Conservation (phyloP, 169 alveolate species). For the Cryptosporidium ubiquitum region DNA sequence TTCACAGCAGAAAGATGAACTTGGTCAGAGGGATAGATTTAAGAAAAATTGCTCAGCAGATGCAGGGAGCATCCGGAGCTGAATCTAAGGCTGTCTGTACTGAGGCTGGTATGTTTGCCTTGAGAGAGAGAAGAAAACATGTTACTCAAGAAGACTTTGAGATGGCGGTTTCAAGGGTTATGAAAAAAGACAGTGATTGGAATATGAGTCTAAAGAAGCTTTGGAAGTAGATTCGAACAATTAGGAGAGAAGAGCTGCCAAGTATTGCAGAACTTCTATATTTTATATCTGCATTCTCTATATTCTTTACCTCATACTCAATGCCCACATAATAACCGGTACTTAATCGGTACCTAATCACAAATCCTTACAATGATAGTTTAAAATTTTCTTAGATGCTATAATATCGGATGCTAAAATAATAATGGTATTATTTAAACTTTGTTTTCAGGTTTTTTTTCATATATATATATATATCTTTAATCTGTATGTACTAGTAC, state of each 20-base stretch:
- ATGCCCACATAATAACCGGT: neutral
- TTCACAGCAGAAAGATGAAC: slow-evolving; percentile 97
- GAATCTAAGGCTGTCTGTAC: slow-evolving; percentile 99
- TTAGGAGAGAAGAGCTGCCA: neutral
- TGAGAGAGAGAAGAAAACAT: slow-evolving; percentile 98
- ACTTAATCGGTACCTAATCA: neutral
- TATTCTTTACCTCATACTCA: neutral
- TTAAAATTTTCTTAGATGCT: neutral
- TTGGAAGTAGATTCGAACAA: slow-evolving; percentile 84
- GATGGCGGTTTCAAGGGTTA: slow-evolving; percentile 95
- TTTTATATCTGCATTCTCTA: neutral
- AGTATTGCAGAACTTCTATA: neutral
- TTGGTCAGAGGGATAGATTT: slow-evolving; percentile 96
- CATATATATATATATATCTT: no score
- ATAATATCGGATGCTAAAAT: neutral
- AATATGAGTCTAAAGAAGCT: slow-evolving; percentile 89
- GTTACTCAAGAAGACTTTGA: slow-evolving; percentile 98
- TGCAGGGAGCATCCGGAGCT: slow-evolving; percentile 98
- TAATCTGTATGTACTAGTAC: neutral
- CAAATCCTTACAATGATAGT: neutral
- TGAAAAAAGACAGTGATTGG: slow-evolving; percentile 93
- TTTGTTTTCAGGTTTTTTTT: neutral
- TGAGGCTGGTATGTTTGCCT: slow-evolving; percentile 99
- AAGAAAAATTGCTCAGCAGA: slow-evolving; percentile 92
- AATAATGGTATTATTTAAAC: neutral